phyloP scores from a whole-genome alignment of 1,139 yeast species.

The Kazachstania sp. region DNA sequence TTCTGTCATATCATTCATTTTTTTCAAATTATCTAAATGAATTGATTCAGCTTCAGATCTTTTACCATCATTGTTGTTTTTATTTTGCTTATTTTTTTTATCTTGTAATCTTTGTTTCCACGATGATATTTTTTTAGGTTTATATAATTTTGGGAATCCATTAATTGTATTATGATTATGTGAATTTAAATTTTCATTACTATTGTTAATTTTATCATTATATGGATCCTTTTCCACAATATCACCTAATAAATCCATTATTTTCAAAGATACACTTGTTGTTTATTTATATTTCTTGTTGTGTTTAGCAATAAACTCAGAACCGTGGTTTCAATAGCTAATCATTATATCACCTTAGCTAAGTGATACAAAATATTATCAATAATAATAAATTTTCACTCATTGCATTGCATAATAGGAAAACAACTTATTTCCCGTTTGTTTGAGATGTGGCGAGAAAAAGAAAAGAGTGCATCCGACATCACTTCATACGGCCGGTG shows the following conservation, averaged over 20 bases:
- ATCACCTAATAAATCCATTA: conserved; percentile 73
- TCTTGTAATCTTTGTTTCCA: conserved; percentile 35
- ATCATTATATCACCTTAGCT: too few relatives aligned
- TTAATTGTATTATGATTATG: conserved; percentile 8
- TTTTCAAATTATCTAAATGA: conserved; percentile 64
- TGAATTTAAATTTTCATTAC: conserved; percentile 11
- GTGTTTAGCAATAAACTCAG: too few relatives aligned
- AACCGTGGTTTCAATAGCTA: too few relatives aligned
- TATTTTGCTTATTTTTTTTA: conserved; percentile 26
- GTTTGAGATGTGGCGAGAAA: too few relatives aligned
- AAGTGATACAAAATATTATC: too few relatives aligned
- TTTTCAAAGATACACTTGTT: too few relatives aligned
- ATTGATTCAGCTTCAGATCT: conserved; percentile 56
- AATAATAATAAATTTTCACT: too few relatives aligned
- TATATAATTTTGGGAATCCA: conserved; percentile 40
- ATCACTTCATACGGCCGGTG: background rate
- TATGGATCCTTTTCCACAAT: conserved; percentile 57
- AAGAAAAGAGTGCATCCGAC: background rate
- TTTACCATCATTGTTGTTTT: background rate
- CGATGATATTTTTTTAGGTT: conserved; percentile 34
- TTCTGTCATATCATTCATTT: conserved; percentile 52
- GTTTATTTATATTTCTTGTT: too few relatives aligned
- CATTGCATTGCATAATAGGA: too few relatives aligned
- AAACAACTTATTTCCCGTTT: too few relatives aligned
- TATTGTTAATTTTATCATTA: too few relatives aligned